Evolutionary conservation across 805 yeast species (phyloP), one percentile per base, ranked within the genome.

Genomic region (Candida nitratophila): DNA sequence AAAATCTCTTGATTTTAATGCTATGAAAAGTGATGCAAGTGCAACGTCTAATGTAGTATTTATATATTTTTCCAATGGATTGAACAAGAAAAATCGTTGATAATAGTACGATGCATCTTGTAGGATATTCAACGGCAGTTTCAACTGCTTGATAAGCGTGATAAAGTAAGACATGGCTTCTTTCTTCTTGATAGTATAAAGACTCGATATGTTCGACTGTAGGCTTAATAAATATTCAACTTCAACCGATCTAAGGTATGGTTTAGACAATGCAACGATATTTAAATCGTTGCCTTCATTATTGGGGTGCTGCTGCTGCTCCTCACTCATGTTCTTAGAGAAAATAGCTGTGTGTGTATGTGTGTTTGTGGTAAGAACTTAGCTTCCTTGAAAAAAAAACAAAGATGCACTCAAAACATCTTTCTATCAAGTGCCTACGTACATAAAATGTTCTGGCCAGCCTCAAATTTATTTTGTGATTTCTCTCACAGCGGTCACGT

Each of bases 1-100:
- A 36, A 89, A 86, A 56, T 89, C 96, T 55, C 86, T 95, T 50
- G 81, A 79, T 60, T 89, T 87, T 37, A 82, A 68, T 2, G 96
- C 84, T 15, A 86, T 66, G 45, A 85, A 75, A 8, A 89, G 58
- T 43, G 88, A 74, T 10, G 91, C 74, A 9, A 82, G 62, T 0
- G 86, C 86, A n/a, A 86, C 74, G 37, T 82, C 81, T 50, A 70
- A 71, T 37, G 80, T 77, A 43, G 48, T 40, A 27, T 41, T 52
- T 22, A 73, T 69, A 19, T 66, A 68, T 12, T 72, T 69, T 46
- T 74, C 79, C 54, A 82, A 82, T 47, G 65, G 64, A 56, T 85
- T 83, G 60, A 81, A 79, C 15, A 88, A 66, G 53, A 76, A 81
- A 53, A 73, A 83, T 40, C 88, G 66, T 52, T 88, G 95, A 56